phyloP scores from a whole-genome alignment of 257 asterid genomes.

The Solanum lycopersicoides region DNA sequence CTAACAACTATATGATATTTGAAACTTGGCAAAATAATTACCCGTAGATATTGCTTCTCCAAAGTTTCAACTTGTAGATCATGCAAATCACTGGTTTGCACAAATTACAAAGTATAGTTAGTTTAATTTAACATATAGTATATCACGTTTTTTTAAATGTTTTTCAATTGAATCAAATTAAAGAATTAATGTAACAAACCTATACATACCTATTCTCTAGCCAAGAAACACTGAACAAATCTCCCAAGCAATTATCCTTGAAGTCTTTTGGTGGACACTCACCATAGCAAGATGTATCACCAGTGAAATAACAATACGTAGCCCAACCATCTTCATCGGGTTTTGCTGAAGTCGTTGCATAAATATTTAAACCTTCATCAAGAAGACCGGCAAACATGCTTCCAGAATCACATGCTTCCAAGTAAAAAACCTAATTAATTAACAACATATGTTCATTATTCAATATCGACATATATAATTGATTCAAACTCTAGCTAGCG shows the following conservation, averaged over 20 bases:
- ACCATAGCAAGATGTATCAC: conserved; percentile 6
- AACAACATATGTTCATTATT: not conserved
- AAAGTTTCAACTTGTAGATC: not conserved
- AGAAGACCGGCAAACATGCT: conserved; percentile 90
- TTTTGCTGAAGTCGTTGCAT: conserved; percentile 83
- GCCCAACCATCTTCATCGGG: conserved; percentile 88
- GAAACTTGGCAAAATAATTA: not conserved
- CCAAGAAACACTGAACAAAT: conserved; percentile 88
- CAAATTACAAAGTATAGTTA: not conserved
- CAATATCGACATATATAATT: conserved; percentile 19
- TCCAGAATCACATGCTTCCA: conserved; percentile 92
- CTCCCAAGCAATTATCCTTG: conserved; percentile 77
- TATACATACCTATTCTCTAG: conserved; percentile 67
- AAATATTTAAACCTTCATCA: conserved; percentile 57
- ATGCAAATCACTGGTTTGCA: not conserved
- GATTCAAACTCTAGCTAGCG: not conserved
- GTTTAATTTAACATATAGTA: not conserved
- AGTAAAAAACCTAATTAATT: conserved; percentile 54
- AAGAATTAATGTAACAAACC: not conserved
- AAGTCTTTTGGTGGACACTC: conserved; percentile 25
- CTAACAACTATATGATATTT: not conserved
- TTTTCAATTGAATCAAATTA: no score
- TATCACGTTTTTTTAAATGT: no score
- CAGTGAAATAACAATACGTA: conserved; percentile 51
- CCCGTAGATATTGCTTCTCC: not conserved